Evolutionary conservation across 1,139 yeast species (phyloP).

Genomic region (Nadsonia commutata): DNA sequence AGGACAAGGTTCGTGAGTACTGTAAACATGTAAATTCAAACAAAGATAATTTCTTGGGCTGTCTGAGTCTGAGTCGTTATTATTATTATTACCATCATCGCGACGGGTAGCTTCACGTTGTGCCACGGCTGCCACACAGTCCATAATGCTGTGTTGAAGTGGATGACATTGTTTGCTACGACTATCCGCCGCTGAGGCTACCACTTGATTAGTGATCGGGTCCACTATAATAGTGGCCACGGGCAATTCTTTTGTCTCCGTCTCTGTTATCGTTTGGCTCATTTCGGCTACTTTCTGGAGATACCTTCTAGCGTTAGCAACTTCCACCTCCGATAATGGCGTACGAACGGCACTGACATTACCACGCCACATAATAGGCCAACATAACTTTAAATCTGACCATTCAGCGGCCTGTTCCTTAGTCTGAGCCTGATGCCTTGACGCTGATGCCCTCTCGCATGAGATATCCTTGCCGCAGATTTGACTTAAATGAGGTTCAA

Average conservation of each 20-base stretch:
- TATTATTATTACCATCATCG: constrained; percentile 10
- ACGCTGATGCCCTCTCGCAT: constrained; percentile 27
- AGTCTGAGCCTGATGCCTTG: constrained; percentile 42
- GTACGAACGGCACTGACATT: constrained; percentile 69
- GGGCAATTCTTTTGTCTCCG: constrained; percentile 20
- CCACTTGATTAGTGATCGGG: constrained; percentile 25
- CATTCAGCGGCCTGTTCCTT: constrained; percentile 50
- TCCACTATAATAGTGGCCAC: constrained; percentile 37
- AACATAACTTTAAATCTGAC: constrained; percentile 41
- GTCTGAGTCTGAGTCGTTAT: constrained; percentile 8
- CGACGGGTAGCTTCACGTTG: constrained; percentile 30
- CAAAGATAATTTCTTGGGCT: constrained; percentile 44
- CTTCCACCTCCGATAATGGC: constrained; percentile 36
- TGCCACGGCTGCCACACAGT: constrained; percentile 50
- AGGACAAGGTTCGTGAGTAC: constrained; percentile 90
- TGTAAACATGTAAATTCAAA: constrained; percentile 59
- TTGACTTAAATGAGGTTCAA: constrained; percentile 19
- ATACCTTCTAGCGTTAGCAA: constrained; percentile 28
- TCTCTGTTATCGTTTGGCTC: constrained; percentile 15
- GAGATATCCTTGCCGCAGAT: constrained; percentile 13
- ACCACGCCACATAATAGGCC: constrained; percentile 95
- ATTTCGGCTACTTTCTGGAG: constrained; percentile 23
- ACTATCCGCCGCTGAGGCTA: constrained; percentile 27
- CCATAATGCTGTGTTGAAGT: constrained; percentile 59
- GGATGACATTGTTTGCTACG: constrained; percentile 31